Percentiles rank a stretch among this genome's conserved stretches.
phyloP scores from a whole-genome alignment of 2,329 filamentous ascomycete species.

The Hypoxylon sp. region DNA sequence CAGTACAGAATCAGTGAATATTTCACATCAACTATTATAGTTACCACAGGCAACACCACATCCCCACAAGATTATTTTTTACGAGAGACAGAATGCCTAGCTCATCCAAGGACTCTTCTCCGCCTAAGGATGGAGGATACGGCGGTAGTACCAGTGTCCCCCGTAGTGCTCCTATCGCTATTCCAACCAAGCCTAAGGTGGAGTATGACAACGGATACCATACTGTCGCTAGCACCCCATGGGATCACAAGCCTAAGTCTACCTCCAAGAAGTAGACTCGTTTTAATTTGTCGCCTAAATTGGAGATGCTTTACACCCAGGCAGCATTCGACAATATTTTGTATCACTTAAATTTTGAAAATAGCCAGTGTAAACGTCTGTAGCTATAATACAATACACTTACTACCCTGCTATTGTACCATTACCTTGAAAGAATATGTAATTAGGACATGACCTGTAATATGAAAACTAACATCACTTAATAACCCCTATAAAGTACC shows the following conservation, averaged over 20 bases:
- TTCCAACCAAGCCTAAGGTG: neutral
- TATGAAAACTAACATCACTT: too few species aligned
- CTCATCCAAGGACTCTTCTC: neutral
- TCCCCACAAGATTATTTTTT: neutral
- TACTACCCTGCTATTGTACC: neutral
- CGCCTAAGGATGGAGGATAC: slow-evolving; percentile 7
- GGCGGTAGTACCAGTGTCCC: slow-evolving; percentile 3
- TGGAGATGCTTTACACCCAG: neutral
- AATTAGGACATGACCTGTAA: too few species aligned
- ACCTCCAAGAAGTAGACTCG: neutral
- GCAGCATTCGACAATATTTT: neutral
- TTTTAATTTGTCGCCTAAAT: neutral
- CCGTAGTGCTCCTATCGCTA: slow-evolving; percentile 17
- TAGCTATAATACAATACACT: neutral
- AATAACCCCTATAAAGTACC: too few species aligned
- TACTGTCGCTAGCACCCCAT: neutral
- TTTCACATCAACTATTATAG: neutral
- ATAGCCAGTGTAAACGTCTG: neutral
- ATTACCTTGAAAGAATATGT: too few species aligned
- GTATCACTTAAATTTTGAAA: neutral
- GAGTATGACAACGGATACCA: neutral
- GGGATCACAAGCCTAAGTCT: neutral
- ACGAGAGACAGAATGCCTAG: neutral
- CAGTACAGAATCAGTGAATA: neutral
- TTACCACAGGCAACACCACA: neutral